These are phyloP conservation scores for Rhynchospora breviuscula DNA, from an alignment of 176 grass and related monocot species.

Conservation along the genomic window DNA sequence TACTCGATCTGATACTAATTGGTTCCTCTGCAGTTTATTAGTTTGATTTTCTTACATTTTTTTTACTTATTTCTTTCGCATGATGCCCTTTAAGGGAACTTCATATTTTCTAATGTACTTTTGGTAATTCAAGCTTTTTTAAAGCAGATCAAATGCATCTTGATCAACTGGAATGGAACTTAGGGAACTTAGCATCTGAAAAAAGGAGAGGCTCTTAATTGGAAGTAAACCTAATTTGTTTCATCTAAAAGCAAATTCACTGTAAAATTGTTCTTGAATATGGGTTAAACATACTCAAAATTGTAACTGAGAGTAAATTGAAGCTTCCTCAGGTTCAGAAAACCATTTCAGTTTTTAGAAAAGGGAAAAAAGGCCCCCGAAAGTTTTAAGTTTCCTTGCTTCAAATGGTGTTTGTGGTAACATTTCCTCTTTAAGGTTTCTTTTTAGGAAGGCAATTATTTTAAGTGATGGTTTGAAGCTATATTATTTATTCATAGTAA, in stretches of 20 bases:
- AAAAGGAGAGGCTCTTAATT: neutral
- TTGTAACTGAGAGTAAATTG: neutral
- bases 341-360: neutral
- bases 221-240: neutral
- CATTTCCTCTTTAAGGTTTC: too few relatives aligned
- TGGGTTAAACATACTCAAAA: neutral
- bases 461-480: too few relatives aligned
- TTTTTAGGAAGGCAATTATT: too few relatives aligned
- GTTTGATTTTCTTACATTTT: neutral
- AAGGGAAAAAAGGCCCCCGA: neutral
- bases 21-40: neutral
- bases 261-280: neutral
- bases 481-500: too few relatives aligned
- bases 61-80: too few relatives aligned
- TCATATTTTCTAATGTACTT: too few relatives aligned
- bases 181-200: neutral
- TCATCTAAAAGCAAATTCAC: neutral
- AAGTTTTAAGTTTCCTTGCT: neutral
- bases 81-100: too few relatives aligned
- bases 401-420: neutral
- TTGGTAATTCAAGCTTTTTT: neutral
- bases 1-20: slow-evolving; percentile 11
- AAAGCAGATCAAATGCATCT: neutral
- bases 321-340: neutral
- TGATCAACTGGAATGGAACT: neutral